Evolutionary conservation across 768 basidiomycete species (phyloP).

Genomic region (Boletus rufocinnamomeus): DNA sequence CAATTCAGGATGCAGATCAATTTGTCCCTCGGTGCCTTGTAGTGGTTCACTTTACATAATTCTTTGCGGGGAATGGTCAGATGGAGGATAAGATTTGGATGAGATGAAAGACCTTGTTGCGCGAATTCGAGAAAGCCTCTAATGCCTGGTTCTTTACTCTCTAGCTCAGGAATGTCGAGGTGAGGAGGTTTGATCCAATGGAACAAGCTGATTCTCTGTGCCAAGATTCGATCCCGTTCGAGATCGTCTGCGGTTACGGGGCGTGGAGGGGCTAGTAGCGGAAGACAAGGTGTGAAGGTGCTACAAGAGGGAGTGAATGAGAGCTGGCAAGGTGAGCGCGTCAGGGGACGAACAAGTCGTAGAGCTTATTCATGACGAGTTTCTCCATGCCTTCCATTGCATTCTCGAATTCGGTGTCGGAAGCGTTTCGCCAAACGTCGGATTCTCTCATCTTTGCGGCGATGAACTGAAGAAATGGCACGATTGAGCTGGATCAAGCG

Average conservation of each 20-base stretch:
- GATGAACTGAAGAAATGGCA: constrained; percentile 69
- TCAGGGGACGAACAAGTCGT: constrained; percentile 77
- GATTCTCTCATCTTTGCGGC: constrained; percentile 80
- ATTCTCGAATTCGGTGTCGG: constrained; percentile 89
- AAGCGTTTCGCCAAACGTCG: constrained; percentile 79
- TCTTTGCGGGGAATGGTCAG: constrained; percentile 48
- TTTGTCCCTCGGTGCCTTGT: constrained; percentile 98
- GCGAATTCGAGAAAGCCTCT: constrained; percentile 88
- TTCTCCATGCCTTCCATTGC: constrained; percentile 99
- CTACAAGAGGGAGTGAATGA: constrained; percentile 42
- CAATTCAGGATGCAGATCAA: constrained; percentile 95
- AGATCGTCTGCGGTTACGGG: constrained; percentile 92
- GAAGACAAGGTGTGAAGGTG: constrained; percentile 89
- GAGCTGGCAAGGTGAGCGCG: constrained; percentile 1
- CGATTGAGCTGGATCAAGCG: constrained; percentile 13
- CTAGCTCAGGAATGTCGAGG: constrained; percentile 83
- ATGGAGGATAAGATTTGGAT: background rate
- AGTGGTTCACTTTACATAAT: constrained; percentile 94
- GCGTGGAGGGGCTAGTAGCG: constrained; percentile 61
- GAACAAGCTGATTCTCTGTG: constrained; percentile 89
- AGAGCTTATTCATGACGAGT: constrained; percentile 96
- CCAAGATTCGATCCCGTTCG: constrained; percentile 90
- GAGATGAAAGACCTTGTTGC: constrained; percentile 65
- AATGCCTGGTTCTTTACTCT: constrained; percentile 46
- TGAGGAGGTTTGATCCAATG: constrained; percentile 88